phyloP scores from a whole-genome alignment of 2,329 filamentous ascomycete species.

The Trichoderma sp. region DNA sequence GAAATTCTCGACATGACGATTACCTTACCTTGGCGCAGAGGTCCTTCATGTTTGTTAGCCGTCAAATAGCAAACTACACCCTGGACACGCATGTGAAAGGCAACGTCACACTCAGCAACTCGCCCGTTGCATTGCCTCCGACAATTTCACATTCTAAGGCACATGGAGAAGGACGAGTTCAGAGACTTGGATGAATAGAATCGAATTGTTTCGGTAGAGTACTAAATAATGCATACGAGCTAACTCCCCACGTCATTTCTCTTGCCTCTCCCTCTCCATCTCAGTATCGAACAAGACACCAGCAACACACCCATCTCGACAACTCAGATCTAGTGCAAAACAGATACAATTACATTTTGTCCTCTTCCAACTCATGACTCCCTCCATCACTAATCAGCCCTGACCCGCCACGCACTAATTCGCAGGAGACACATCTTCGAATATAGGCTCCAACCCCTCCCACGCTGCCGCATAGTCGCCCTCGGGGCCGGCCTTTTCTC shows the following conservation, averaged over 20 bases:
- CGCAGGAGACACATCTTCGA: slow-evolving; percentile 42
- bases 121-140: too few relatives aligned
- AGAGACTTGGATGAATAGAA: not conserved
- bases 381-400: not conserved
- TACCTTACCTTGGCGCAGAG: too few relatives aligned
- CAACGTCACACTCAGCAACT: too few relatives aligned
- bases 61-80: too few relatives aligned
- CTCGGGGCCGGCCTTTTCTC: slow-evolving; percentile 64
- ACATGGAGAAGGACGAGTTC: not conserved
- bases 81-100: too few relatives aligned
- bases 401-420: not conserved
- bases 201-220: not conserved
- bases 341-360: slow-evolving; percentile 15
- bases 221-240: slow-evolving; percentile 25
- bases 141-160: too few relatives aligned
- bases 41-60: too few relatives aligned
- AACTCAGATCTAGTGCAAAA: slow-evolving; percentile 1
- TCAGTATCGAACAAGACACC: not conserved
- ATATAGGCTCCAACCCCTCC: slow-evolving; percentile 78
- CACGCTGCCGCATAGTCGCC: slow-evolving; percentile 62
- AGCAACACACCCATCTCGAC: not conserved
- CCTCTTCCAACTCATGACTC: not conserved
- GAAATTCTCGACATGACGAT: too few relatives aligned
- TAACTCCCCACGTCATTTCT: not conserved
- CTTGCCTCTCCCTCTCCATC: not conserved